Evolutionary conservation across 208 protist genomes (phyloP).

Genomic region (Leishmania major): DNA sequence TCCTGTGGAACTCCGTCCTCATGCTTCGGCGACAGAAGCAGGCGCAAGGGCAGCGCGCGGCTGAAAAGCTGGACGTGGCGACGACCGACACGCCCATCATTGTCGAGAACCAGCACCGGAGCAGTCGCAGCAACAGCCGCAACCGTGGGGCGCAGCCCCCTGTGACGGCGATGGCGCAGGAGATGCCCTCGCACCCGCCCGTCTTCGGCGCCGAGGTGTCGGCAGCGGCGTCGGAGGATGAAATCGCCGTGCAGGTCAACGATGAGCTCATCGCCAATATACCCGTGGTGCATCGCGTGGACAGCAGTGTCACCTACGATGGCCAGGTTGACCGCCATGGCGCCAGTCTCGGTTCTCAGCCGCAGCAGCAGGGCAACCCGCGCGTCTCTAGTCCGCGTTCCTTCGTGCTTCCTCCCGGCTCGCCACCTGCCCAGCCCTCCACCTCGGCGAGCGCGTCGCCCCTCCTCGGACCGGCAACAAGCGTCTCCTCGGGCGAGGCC

Average conservation of each 20-base stretch:
- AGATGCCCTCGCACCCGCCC: background rate
- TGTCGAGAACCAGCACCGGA: background rate
- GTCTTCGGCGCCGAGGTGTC: background rate
- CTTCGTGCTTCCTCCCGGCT: background rate
- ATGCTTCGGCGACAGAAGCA: slow-evolving; percentile 21
- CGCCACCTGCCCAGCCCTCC: background rate
- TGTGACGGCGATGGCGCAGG: background rate
- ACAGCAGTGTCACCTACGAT: slow-evolving; percentile 12
- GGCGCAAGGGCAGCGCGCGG: background rate
- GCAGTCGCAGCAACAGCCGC: background rate
- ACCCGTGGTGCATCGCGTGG: slow-evolving; percentile 21
- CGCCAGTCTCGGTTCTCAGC: background rate
- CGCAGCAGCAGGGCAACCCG: background rate
- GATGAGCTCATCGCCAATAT: background rate
- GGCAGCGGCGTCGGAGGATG: background rate
- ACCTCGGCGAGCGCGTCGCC: slow-evolving; percentile 16
- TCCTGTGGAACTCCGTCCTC: slow-evolving; percentile 41
- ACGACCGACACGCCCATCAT: slow-evolving; percentile 18
- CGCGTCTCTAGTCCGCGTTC: background rate
- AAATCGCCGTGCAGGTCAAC: background rate
- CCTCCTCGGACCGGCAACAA: slow-evolving; percentile 16
- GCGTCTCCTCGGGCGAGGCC: background rate
- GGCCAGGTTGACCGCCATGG: background rate
- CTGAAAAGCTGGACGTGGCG: background rate
- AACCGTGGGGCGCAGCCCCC: background rate